phyloP scores from a whole-genome alignment of 2,329 filamentous ascomycete genomes.

The Aspergillus japonicus region DNA sequence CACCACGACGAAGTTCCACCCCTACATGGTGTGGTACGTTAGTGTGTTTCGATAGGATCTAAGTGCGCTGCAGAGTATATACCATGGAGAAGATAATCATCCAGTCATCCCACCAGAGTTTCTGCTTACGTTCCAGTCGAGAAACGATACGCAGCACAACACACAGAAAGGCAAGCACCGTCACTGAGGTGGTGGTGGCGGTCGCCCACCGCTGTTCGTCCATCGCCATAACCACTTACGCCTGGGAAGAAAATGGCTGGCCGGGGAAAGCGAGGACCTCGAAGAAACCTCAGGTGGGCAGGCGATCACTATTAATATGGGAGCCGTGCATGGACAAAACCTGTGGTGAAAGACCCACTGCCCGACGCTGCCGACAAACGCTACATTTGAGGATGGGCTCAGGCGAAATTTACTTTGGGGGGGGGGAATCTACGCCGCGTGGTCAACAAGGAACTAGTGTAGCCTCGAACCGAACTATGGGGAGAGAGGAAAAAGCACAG shows the following conservation, averaged over 20 bases:
- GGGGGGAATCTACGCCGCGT: not conserved
- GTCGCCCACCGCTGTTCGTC: slow-evolving; percentile 47
- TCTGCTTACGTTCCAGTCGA: slow-evolving; percentile 45
- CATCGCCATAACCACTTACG: not conserved
- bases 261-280: not conserved
- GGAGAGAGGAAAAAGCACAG: not conserved
- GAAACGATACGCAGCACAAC: slow-evolving; percentile 45
- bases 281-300: not conserved
- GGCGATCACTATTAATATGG: not conserved
- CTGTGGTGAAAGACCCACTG: not conserved
- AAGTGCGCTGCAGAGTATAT: slow-evolving; percentile 10
- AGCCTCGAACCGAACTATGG: not conserved
- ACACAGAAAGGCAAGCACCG: slow-evolving; percentile 40
- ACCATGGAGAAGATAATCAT: slow-evolving; percentile 53
- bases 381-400: not conserved
- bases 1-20: slow-evolving; percentile 37
- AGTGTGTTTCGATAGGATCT: not conserved
- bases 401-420: not conserved
- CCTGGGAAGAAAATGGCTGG: not conserved
- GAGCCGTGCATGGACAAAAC: not conserved
- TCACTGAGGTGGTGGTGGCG: slow-evolving; percentile 43
- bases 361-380: not conserved
- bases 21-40: slow-evolving; percentile 9
- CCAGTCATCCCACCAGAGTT: slow-evolving; percentile 54
- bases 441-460: not conserved